phyloP scores from a whole-genome alignment of 495 filamentous ascomycete species.

The Aspergillus wentii region DNA sequence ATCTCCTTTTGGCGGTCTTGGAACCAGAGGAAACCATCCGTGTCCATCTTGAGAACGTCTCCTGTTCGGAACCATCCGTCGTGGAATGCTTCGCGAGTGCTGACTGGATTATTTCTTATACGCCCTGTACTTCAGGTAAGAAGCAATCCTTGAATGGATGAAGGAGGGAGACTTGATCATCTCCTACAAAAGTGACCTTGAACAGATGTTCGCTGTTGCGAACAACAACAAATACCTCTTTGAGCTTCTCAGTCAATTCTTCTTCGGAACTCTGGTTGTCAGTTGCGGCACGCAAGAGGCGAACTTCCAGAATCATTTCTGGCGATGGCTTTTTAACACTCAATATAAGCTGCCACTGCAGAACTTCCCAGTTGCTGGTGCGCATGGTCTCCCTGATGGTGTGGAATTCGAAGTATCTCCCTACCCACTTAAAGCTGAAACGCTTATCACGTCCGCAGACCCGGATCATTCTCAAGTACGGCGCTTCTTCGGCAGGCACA shows the following conservation, averaged over 20 bases:
- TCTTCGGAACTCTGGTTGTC: not conserved
- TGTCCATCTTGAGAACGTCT: not conserved
- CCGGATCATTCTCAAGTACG: constrained; percentile 17
- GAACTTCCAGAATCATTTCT: constrained; percentile 6
- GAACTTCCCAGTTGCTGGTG: constrained; percentile 12
- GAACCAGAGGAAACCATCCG: not conserved
- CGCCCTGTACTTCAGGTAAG: constrained; percentile 1
- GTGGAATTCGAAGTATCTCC: constrained; percentile 26
- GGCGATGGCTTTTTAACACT: constrained; percentile 6
- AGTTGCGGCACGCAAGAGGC: constrained; percentile 5
- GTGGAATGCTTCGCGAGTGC: constrained; percentile 1
- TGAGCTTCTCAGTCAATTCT: not conserved
- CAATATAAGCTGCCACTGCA: constrained; percentile 36
- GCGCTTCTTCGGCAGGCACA: constrained; percentile 3
- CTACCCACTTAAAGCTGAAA: constrained; percentile 29
- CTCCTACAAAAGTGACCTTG: not conserved
- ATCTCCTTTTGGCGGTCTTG: not conserved
- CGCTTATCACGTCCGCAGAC: constrained; percentile 28
- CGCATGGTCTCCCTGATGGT: constrained; percentile 10
- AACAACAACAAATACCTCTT: too few relatives aligned
- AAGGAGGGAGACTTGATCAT: too few relatives aligned
- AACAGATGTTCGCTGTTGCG: too few relatives aligned
- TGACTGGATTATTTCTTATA: constrained; percentile 3
- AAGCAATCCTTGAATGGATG: too few relatives aligned
- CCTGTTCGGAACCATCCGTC: constrained; percentile 3